phyloP scores from a whole-genome alignment of 1,284 basidiomycete genomes.

The Violaceomyces palustris region DNA sequence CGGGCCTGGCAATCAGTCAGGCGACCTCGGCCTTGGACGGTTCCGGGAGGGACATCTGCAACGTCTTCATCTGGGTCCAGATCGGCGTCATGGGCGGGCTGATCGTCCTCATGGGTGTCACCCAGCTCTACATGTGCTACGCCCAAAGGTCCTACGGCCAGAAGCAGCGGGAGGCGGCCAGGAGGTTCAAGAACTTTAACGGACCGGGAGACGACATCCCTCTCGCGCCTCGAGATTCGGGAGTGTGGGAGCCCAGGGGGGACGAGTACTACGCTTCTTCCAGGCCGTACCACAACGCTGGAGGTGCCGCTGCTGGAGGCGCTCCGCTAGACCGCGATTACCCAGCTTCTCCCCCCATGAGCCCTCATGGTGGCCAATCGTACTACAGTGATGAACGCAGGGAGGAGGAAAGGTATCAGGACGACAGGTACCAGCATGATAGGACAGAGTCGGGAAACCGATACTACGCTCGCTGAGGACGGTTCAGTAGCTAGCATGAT shows the following conservation, averaged over 20 bases:
- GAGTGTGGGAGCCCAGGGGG: slow-evolving; percentile 26
- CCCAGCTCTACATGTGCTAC: slow-evolving; percentile 50
- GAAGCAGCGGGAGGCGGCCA: slow-evolving; percentile 27
- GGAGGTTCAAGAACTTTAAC: slow-evolving; percentile 17
- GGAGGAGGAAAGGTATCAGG: too few relatives aligned
- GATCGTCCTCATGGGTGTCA: slow-evolving; percentile 43
- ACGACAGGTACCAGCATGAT: too few relatives aligned
- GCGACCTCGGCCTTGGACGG: slow-evolving; percentile 12
- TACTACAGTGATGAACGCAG: too few relatives aligned
- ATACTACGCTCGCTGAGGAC: too few relatives aligned
- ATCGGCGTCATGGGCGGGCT: slow-evolving; percentile 45
- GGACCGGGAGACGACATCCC: slow-evolving; percentile 16
- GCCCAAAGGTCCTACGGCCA: slow-evolving; percentile 44
- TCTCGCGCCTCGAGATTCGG: slow-evolving; percentile 33
- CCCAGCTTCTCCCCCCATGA: too few relatives aligned
- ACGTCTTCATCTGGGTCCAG: slow-evolving; percentile 48
- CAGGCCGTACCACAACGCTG: too few relatives aligned
- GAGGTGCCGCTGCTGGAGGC: too few relatives aligned
- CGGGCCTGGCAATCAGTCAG: slow-evolving; percentile 5
- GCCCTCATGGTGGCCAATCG: too few relatives aligned
- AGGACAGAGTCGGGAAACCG: too few relatives aligned
- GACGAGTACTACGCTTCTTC: not conserved
- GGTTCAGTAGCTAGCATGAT: too few relatives aligned
- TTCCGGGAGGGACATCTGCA: slow-evolving; percentile 34
- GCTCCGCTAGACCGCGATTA: too few relatives aligned